These are phyloP conservation scores for Trichoderma koningiopsis DNA, from an alignment of 2,329 filamentous ascomycete species.

Conservation along the genomic window DNA sequence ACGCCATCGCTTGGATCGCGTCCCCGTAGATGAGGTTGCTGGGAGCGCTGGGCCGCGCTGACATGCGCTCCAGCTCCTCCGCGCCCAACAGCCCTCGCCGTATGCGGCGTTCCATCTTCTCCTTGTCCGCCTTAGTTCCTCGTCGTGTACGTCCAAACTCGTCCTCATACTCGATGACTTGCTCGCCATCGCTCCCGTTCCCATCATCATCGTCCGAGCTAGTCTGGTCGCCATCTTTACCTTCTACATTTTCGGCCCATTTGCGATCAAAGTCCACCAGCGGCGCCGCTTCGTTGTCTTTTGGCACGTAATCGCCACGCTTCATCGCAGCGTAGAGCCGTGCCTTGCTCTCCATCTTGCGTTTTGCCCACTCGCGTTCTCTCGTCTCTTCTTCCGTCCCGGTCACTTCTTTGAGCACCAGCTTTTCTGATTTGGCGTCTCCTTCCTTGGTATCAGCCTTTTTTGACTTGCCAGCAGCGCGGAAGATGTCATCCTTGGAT, in stretches of 20 bases:
- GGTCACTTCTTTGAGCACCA: constrained; percentile 54
- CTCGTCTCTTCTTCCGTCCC: constrained; percentile 65
- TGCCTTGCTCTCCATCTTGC: constrained; percentile 88
- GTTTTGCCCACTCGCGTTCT: constrained; percentile 70
- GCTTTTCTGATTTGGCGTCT: constrained; percentile 42
- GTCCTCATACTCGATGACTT: constrained; percentile 80
- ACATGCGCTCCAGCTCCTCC: constrained; percentile 68
- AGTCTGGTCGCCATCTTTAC: constrained; percentile 61
- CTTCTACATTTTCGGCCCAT: constrained; percentile 74
- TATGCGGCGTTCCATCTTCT: constrained; percentile 59
- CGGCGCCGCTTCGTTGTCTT: constrained; percentile 64
- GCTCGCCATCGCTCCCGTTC: constrained; percentile 52
- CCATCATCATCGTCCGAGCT: constrained; percentile 45
- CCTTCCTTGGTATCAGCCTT: constrained; percentile 51
- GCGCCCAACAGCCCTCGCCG: constrained; percentile 55
- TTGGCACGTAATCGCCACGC: constrained; percentile 76
- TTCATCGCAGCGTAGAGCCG: constrained; percentile 88
- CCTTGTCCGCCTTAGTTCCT: constrained; percentile 70
- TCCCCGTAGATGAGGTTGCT: constrained; percentile 79
- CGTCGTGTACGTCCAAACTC: constrained; percentile 85
- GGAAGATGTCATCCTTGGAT: constrained; percentile 52
- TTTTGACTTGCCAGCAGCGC: constrained; percentile 34
- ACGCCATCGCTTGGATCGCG: constrained; percentile 79
- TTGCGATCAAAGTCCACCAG: constrained; percentile 95
- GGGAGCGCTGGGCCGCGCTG: constrained; percentile 68